phyloP scores from a whole-genome alignment of 306 rosid species.

The Hippophae rhamnoides region DNA sequence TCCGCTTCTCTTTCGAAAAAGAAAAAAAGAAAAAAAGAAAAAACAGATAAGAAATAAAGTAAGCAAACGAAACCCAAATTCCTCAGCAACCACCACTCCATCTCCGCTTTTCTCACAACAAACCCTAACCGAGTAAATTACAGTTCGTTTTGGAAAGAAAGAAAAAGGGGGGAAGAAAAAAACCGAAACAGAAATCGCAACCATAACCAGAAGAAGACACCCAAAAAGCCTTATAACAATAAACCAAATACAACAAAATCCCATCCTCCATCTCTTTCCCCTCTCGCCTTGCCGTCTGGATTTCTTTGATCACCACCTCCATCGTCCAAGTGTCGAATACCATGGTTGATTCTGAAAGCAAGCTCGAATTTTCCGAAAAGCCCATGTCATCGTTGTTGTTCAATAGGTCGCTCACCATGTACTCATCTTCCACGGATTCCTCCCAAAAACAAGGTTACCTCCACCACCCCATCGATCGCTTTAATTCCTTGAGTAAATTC shows the following conservation, averaged over 20 bases:
- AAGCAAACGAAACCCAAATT: no score
- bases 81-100: not conserved
- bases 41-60: no score
- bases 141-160: no score
- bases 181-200: not conserved
- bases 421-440: slow-evolving; percentile 21
- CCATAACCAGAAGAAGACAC: not conserved
- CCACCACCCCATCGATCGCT: slow-evolving; percentile 36
- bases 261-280: no score
- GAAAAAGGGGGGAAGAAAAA: no score
- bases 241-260: not conserved
- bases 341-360: slow-evolving; percentile 41
- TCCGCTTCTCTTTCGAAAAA: no score
- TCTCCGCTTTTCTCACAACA: not conserved
- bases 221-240: not conserved
- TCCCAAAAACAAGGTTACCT: slow-evolving; percentile 29
- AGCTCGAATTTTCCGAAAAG: slow-evolving; percentile 27
- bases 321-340: not conserved
- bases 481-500: slow-evolving; percentile 40
- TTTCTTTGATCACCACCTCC: no score
- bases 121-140: not conserved
- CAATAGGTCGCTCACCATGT: slow-evolving; percentile 57
- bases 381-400: slow-evolving; percentile 52
- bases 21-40: no score
- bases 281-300: no score